Percentiles rank a stretch among this genome's conserved stretches.
Evolutionary conservation across 371 early-diverging fungal species (phyloP).

Genomic region (Actinomortierella wolfii): DNA sequence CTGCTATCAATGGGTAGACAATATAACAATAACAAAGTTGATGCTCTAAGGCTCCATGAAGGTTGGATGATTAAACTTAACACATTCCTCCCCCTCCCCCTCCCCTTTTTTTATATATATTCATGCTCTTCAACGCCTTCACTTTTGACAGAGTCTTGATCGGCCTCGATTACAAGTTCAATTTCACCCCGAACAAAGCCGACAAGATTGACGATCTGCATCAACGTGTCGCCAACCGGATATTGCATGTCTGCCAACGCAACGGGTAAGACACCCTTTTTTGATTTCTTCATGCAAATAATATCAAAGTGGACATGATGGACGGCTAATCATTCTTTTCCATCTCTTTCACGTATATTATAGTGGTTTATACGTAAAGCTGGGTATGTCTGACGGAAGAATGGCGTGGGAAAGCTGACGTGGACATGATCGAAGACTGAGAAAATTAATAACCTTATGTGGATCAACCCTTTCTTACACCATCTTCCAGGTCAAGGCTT

Average conservation of each 20-base stretch:
- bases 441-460: too few species aligned
- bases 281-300: neutral
- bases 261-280: conserved; percentile 62
- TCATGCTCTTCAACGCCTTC: neutral
- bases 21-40: neutral
- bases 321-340: neutral
- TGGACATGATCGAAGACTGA: too few species aligned
- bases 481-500: conserved; percentile 73
- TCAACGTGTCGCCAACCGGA: conserved; percentile 70
- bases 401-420: too few species aligned
- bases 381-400: neutral
- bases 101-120: neutral
- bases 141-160: conserved; percentile 25
- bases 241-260: conserved; percentile 77
- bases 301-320: neutral
- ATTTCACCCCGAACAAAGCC: conserved; percentile 64
- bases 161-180: conserved; percentile 79
- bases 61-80: too few species aligned
- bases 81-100: too few species aligned
- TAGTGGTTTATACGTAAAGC: conserved; percentile 4
- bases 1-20: conserved; percentile 58
- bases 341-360: neutral
- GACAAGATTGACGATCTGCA: conserved; percentile 63
- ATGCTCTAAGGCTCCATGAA: too few species aligned
- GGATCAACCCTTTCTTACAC: too few species aligned